A percentile compares a stretch with the other conserved stretches of the same genome.
Conservation (phyloP, 164 flowering plant species). For the Paratinospora sagittata region DNA sequence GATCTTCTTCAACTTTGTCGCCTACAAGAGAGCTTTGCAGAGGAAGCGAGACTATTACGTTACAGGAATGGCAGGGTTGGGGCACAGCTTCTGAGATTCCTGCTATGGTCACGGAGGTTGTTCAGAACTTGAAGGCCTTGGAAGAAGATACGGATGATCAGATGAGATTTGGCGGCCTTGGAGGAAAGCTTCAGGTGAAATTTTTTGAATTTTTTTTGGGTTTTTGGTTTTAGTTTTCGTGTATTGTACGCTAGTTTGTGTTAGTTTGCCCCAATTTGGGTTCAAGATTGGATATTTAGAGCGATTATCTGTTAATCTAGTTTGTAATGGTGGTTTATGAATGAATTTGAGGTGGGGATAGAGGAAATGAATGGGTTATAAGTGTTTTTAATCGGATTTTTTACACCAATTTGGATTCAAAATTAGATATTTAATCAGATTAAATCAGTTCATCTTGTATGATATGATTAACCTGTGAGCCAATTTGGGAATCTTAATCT, state of each 20-base stretch:
- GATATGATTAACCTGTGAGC: too few relatives aligned
- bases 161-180: slow-evolving; percentile 70
- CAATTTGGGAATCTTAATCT: too few relatives aligned
- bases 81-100: slow-evolving; percentile 71
- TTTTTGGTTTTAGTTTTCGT: background rate
- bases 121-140: slow-evolving; percentile 57
- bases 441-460: too few relatives aligned
- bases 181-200: slow-evolving; percentile 70
- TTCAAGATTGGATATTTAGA: too few relatives aligned
- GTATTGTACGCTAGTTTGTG: background rate
- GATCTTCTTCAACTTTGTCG: slow-evolving; percentile 9
- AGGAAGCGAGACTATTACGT: slow-evolving; percentile 11
- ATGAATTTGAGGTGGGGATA: slow-evolving; percentile 10
- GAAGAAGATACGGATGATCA: slow-evolving; percentile 47
- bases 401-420: too few relatives aligned
- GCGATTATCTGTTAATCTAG: background rate
- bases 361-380: background rate
- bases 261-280: background rate
- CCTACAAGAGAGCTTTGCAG: slow-evolving; percentile 3
- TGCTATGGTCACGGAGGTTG: slow-evolving; percentile 42
- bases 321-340: background rate
- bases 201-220: background rate
- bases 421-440: too few relatives aligned
- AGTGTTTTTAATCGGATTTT: too few relatives aligned
- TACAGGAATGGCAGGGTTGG: slow-evolving; percentile 85